Base-by-base conservation (phyloP, 2,329 filamentous ascomycete genomes). In the Penicillium freii region DNA sequence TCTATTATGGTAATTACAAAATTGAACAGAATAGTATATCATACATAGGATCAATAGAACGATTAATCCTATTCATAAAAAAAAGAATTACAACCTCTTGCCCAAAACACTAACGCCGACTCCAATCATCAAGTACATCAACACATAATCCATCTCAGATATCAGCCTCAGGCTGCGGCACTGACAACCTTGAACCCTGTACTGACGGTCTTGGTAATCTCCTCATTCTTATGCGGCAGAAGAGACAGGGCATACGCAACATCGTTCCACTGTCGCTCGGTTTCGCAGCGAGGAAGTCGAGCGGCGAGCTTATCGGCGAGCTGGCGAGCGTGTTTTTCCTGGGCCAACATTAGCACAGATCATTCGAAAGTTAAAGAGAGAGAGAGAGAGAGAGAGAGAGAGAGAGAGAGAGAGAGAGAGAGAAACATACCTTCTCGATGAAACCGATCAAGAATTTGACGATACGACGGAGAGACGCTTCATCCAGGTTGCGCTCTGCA, bases 261-360 rank as follows among this genome's bases (percentile, higher is more conserved):
- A 76, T 99, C 94, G 71, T 93, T 96, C 94, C 94, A 99, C 73
- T 97, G 92, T 62, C 92, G 83, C 77, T 99, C 93, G 47, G 84
- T 96, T 71, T 97, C 92, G 69, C 92, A 97, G 46, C 93, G 84
- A 1, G 84, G 81, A 44, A 99, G 82, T 63, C 94, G 84, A 5
- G 92, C 92, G 1, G 94, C 92, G 60, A 99, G 81, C 76, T 99
- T 99, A 61, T 93, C 89, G 0, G 94, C 88, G 29, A 99, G 82
- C 73, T 99, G 93, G 69, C 92, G 94, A 49, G 94, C 92, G 71
- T 99, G 94, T 79, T 97, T 97, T 75, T 99, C 94, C 92, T 96
- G 63, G 29, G 47, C 60, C 31, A 13, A 52, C 21, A 36, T 62
- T 27, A 63, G 56, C 36, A 31, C 50, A 19, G 5, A 15, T 21